Conservation (phyloP, 2,329 filamentous ascomycete species). For the Aureobasidium namibiae region DNA sequence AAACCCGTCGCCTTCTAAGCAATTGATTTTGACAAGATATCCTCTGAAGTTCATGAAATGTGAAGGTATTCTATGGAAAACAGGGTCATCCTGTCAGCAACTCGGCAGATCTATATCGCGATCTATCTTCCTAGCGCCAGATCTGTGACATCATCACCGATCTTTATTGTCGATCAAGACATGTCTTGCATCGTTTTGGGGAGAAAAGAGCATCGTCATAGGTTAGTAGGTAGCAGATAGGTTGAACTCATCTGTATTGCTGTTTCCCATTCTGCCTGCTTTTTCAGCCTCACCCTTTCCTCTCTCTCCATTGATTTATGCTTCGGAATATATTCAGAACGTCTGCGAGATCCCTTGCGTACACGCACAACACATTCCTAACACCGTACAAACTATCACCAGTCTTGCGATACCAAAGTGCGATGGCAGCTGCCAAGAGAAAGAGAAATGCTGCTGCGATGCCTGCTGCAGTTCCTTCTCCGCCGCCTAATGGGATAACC, state of each 20-base stretch:
- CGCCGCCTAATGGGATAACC: slow-evolving; percentile 5
- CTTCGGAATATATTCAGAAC: not conserved
- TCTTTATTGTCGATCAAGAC: not conserved
- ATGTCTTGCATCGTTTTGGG: not conserved
- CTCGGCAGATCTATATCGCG: not conserved
- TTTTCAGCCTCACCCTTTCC: not conserved
- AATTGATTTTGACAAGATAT: not conserved
- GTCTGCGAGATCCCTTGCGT: slow-evolving; percentile 7
- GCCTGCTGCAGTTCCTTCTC: not conserved
- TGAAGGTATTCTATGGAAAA: not conserved
- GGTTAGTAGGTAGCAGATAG: not conserved
- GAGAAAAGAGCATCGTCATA: slow-evolving; percentile 4
- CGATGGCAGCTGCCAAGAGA: not conserved
- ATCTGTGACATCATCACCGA: slow-evolving; percentile 8
- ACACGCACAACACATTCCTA: not conserved
- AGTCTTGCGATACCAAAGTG: not conserved
- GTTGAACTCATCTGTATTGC: not conserved
- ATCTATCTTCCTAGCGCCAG: not conserved
- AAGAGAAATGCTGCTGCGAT: slow-evolving; percentile 1
- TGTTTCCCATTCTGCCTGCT: not conserved
- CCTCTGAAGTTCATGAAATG: not conserved
- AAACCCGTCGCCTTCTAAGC: not conserved
- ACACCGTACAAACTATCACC: not conserved
- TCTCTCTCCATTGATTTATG: not conserved
- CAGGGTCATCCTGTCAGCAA: not conserved